Evolutionary conservation across 371 early-diverging fungal species (phyloP).

Genomic region (Choanephora cucurbitarum): DNA sequence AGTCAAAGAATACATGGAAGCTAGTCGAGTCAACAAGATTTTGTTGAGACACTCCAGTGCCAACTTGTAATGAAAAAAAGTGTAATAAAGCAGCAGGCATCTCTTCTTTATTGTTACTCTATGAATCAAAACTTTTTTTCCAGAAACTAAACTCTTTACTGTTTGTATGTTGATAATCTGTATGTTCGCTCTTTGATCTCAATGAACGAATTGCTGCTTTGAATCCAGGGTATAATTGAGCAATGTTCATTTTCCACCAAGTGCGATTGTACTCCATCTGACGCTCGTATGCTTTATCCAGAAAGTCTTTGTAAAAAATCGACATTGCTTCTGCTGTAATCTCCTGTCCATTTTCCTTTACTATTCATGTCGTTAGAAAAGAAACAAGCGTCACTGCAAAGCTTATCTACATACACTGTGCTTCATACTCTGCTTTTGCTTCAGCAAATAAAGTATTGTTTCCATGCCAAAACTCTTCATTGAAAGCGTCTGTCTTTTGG

Average conservation of each 20-base stretch:
- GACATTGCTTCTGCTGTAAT: conserved; percentile 77
- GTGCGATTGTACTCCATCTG: conserved; percentile 76
- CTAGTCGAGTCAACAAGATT: conserved; percentile 65
- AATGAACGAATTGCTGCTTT: conserved; percentile 56
- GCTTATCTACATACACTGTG: conserved; percentile 45
- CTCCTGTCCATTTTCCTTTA: conserved; percentile 37
- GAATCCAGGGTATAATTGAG: conserved; percentile 69
- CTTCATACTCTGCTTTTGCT: conserved; percentile 71
- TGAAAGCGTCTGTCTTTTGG: conserved; percentile 60
- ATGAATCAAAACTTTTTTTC: conserved; percentile 57
- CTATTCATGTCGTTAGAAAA: conserved; percentile 17
- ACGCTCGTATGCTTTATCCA: conserved; percentile 68
- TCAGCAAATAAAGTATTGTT: conserved; percentile 71
- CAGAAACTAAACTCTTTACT: conserved; percentile 40
- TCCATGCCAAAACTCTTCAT: conserved; percentile 76
- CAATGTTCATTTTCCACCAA: conserved; percentile 75
- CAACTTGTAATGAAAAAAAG: conserved; percentile 26
- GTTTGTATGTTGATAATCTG: background rate
- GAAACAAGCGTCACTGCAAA: background rate
- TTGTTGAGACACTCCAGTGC: conserved; percentile 42
- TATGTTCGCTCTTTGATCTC: conserved; percentile 11
- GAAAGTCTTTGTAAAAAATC: conserved; percentile 75
- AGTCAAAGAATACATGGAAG: conserved; percentile 79
- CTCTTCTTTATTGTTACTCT: conserved; percentile 2
- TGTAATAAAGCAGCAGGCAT: background rate